phyloP scores from a whole-genome alignment of 345 rosid species.

The Linum usitatissimum region DNA sequence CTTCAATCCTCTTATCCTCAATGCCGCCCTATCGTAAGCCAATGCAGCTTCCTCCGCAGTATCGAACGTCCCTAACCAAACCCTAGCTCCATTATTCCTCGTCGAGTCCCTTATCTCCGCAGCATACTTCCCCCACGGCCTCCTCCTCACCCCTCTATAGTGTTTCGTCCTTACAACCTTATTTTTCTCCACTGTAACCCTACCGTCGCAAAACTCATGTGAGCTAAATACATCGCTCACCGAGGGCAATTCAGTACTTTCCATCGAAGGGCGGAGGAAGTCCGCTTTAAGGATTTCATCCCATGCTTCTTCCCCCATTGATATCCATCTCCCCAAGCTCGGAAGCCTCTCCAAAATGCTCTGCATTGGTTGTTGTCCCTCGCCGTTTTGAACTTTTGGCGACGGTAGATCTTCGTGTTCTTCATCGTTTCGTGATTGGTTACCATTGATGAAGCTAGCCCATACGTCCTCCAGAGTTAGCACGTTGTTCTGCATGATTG shows the following conservation, averaged over 20 bases:
- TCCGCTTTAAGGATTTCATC: slow-evolving; percentile 28
- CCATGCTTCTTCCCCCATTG: slow-evolving; percentile 62
- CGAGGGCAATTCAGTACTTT: slow-evolving; percentile 6
- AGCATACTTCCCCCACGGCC: slow-evolving; percentile 88
- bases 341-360: slow-evolving; percentile 29
- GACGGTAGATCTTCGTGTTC: slow-evolving; percentile 26
- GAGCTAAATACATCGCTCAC: background rate
- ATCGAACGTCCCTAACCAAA: slow-evolving; percentile 83
- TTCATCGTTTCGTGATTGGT: background rate
- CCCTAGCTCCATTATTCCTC: slow-evolving; percentile 47
- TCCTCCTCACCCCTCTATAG: slow-evolving; percentile 66
- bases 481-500: slow-evolving; percentile 17
- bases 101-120: slow-evolving; percentile 80
- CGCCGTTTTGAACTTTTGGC: slow-evolving; percentile 39
- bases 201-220: too few species aligned
- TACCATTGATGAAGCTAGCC: slow-evolving; percentile 46
- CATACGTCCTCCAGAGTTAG: slow-evolving; percentile 60
- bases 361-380: slow-evolving; percentile 18
- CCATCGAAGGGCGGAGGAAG: slow-evolving; percentile 15
- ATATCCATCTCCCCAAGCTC: slow-evolving; percentile 50
- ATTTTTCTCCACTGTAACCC: background rate
- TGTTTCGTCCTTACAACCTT: slow-evolving; percentile 27
- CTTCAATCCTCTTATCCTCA: slow-evolving; percentile 54
- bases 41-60: slow-evolving; percentile 86
- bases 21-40: slow-evolving; percentile 87